A percentile compares a stretch with the other conserved stretches of the same genome.
These are phyloP conservation scores for Murraya paniculata DNA, from an alignment of 345 rosid species.

Conservation along the genomic window DNA sequence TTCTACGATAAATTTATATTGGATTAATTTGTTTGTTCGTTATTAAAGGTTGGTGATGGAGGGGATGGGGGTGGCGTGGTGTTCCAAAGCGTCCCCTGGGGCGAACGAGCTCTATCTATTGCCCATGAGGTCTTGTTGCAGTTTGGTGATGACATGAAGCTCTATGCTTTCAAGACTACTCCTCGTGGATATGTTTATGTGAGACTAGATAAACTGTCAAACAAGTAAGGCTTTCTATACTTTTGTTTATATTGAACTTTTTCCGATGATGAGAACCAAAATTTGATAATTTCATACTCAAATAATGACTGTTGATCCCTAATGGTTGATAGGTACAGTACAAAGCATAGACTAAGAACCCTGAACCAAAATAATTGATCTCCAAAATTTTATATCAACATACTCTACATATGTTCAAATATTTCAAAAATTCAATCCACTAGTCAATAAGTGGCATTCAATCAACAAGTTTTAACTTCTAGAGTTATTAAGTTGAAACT, in stretches of 20 bases:
- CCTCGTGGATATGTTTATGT: conserved; percentile 78
- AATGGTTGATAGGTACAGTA: neutral
- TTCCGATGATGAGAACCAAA: neutral
- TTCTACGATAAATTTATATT: conserved; percentile 1
- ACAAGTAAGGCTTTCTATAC: conserved; percentile 43
- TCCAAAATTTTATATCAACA: neutral
- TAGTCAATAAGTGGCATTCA: neutral
- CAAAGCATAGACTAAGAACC: neutral
- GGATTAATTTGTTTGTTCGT: neutral
- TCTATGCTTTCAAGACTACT: conserved; percentile 76
- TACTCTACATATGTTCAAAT: neutral
- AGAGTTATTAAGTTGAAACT: neutral
- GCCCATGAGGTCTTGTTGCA: conserved; percentile 51
- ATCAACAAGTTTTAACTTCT: neutral
- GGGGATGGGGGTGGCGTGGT: conserved; percentile 91
- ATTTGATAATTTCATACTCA: neutral
- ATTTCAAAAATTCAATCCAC: neutral
- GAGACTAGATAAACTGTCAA: conserved; percentile 72
- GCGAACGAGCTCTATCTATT: conserved; percentile 61
- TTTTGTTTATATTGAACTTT: neutral
- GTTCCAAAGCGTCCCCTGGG: conserved; percentile 69
- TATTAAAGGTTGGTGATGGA: conserved; percentile 71
- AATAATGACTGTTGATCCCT: neutral
- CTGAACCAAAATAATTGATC: neutral
- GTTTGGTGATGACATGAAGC: conserved; percentile 46